A percentile compares a stretch with the other conserved stretches of the same genome.
These are phyloP conservation scores for Aspergillus conjunctus DNA, from an alignment of 495 filamentous ascomycete species.

Conservation along the genomic window DNA sequence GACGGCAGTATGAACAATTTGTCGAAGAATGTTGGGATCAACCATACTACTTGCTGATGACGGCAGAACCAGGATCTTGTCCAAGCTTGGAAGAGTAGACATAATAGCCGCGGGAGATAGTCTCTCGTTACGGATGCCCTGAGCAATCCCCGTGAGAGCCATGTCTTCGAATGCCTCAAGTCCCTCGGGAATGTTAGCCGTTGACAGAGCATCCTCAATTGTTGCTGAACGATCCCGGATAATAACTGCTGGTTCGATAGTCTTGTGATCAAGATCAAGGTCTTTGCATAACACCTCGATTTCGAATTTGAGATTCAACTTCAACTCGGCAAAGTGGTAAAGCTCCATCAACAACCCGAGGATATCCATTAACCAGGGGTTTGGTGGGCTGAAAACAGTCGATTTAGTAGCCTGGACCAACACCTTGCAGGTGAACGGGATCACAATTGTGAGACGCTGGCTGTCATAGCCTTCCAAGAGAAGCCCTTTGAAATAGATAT, in stretches of 20 bases:
- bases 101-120: slow-evolving; percentile 73
- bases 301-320: slow-evolving; percentile 95
- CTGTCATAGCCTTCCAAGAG: slow-evolving; percentile 90
- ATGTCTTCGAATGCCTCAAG: slow-evolving; percentile 79
- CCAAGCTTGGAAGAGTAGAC: slow-evolving; percentile 77
- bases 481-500: slow-evolving; percentile 94
- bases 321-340: slow-evolving; percentile 88
- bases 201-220: slow-evolving; percentile 61
- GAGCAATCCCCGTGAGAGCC: slow-evolving; percentile 69
- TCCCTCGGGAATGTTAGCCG: slow-evolving; percentile 61
- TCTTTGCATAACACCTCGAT: slow-evolving; percentile 96
- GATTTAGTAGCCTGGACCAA: slow-evolving; percentile 81
- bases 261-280: slow-evolving; percentile 83
- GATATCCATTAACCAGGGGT: slow-evolving; percentile 97
- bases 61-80: slow-evolving; percentile 70
- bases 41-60: slow-evolving; percentile 73
- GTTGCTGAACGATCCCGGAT: slow-evolving; percentile 69
- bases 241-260: slow-evolving; percentile 77
- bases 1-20: slow-evolving; percentile 80
- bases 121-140: slow-evolving; percentile 66
- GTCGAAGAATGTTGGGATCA: slow-evolving; percentile 67
- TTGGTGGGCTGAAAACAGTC: slow-evolving; percentile 88
- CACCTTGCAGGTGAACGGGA: slow-evolving; percentile 97
- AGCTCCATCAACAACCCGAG: slow-evolving; percentile 84
- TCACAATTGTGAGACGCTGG: slow-evolving; percentile 83